phyloP scores from a whole-genome alignment of 2,329 filamentous ascomycete genomes.

The Aureobasidium sp. region DNA sequence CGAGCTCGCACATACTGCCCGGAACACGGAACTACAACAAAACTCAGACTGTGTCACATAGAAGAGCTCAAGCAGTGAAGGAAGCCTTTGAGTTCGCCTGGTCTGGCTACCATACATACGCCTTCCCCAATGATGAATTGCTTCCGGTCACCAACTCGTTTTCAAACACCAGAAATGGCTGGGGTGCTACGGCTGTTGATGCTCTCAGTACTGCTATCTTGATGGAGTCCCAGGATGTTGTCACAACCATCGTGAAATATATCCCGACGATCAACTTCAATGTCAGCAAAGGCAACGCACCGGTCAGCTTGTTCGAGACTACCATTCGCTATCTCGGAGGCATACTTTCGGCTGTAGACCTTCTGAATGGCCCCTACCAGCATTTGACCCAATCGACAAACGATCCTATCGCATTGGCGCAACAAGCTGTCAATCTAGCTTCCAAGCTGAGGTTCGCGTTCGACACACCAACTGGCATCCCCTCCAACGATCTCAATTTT shows the following conservation, averaged over 20 bases:
- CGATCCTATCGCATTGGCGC: conserved; percentile 54
- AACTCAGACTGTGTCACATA: background rate
- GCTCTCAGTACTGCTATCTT: conserved; percentile 72
- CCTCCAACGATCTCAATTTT: conserved; percentile 61
- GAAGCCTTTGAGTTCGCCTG: conserved; percentile 64
- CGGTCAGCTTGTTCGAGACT: conserved; percentile 78
- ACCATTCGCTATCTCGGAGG: conserved; percentile 84
- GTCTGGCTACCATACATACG: conserved; percentile 53
- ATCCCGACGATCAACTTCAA: conserved; percentile 66
- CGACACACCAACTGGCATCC: conserved; percentile 66
- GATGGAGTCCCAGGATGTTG: conserved; percentile 62
- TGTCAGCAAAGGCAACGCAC: conserved; percentile 38
- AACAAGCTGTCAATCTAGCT: conserved; percentile 61
- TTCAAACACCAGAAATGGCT: conserved; percentile 68
- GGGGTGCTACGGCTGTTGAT: conserved; percentile 79
- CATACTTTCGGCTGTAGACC: conserved; percentile 66
- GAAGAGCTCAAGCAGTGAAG: conserved; percentile 47
- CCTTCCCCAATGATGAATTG: conserved; percentile 71
- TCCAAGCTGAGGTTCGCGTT: conserved; percentile 72
- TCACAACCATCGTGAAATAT: conserved; percentile 63
- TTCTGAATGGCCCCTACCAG: conserved; percentile 57
- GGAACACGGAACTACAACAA: background rate
- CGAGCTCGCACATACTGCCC: background rate
- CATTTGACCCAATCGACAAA: conserved; percentile 22
- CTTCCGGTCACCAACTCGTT: conserved; percentile 58